Conservation (phyloP, 2,329 filamentous ascomycete species). For the Paramyrothecium roridum region DNA sequence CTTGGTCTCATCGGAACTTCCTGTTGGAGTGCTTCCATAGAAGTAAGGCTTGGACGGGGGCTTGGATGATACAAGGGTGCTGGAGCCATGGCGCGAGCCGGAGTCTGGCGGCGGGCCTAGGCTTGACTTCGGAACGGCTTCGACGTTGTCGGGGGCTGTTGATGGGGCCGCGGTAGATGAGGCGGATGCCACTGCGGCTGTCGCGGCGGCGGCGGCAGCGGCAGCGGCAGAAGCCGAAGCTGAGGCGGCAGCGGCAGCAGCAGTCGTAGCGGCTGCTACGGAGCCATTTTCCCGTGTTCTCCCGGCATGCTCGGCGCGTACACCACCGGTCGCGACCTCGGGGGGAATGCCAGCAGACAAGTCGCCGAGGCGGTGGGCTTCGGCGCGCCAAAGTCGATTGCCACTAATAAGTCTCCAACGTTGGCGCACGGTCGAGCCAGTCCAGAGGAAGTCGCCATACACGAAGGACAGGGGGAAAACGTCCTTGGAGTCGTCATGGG, state of each 20-base stretch:
- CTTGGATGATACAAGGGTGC: slow-evolving; percentile 1
- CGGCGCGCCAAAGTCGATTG: slow-evolving; percentile 28
- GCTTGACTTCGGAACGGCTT: not conserved
- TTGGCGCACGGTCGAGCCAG: slow-evolving; percentile 31
- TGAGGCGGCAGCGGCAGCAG: not conserved
- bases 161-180: not conserved
- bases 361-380: not conserved
- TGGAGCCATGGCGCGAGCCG: not conserved
- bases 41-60: not conserved
- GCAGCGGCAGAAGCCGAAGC: no score
- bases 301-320: not conserved
- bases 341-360: slow-evolving; percentile 4
- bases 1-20: slow-evolving; percentile 22
- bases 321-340: not conserved
- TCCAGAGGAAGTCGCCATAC: slow-evolving; percentile 31
- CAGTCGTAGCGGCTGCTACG: not conserved
- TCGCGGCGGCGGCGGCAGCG: not conserved
- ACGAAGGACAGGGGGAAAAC: slow-evolving; percentile 39
- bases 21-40: slow-evolving; percentile 6
- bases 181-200: not conserved
- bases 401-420: slow-evolving; percentile 38
- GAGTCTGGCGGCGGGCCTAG: not conserved
- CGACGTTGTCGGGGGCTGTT: not conserved
- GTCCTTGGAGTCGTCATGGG: slow-evolving; percentile 40
- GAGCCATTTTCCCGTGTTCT: not conserved